A percentile compares a stretch with the other conserved stretches of the same genome.
Conservation (phyloP, 805 yeast genomes). For the Vanderwaltozyma tropicalis region DNA sequence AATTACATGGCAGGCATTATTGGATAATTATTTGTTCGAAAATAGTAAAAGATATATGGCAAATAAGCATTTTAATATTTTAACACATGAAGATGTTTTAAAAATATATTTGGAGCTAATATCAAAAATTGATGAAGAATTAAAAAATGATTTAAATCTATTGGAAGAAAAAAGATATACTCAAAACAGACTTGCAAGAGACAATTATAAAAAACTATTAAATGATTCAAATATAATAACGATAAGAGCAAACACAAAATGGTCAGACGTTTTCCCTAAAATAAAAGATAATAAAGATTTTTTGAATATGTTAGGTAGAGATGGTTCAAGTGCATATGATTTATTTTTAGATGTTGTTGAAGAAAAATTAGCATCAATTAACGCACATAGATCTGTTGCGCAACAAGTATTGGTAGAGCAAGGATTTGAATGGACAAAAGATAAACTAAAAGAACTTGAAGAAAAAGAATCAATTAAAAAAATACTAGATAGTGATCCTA, state of each 20-base stretch:
- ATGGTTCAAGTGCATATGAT: constrained; percentile 71
- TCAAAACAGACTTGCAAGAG: constrained; percentile 57
- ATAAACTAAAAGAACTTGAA: constrained; percentile 12
- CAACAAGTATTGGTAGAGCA: constrained; percentile 38
- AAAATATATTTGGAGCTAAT: constrained; percentile 30
- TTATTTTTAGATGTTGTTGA: constrained; percentile 66
- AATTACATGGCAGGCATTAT: constrained; percentile 19
- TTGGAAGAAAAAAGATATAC: constrained; percentile 37
- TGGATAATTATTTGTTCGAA: constrained; percentile 23
- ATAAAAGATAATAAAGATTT: constrained; percentile 50
- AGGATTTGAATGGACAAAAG: constrained; percentile 17
- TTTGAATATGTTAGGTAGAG: constrained; percentile 53
- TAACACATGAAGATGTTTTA: constrained; percentile 53
- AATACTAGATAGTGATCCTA: constrained; percentile 12
- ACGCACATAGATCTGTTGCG: constrained; percentile 50
- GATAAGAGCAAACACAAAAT: constrained; percentile 43
- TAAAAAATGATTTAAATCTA: constrained; percentile 13
- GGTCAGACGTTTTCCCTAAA: constrained; percentile 44
- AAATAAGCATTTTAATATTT: constrained; percentile 41
- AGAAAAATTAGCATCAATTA: constrained; percentile 44
- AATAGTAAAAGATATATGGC: constrained; percentile 46
- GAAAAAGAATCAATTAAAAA: constrained; percentile 11
- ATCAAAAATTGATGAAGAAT: constrained; percentile 17
- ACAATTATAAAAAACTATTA: constrained; percentile 42
- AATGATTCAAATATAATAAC: constrained; percentile 2